phyloP scores from a whole-genome alignment of 2,329 filamentous ascomycete species.

The Nigrospora osmanthi region DNA sequence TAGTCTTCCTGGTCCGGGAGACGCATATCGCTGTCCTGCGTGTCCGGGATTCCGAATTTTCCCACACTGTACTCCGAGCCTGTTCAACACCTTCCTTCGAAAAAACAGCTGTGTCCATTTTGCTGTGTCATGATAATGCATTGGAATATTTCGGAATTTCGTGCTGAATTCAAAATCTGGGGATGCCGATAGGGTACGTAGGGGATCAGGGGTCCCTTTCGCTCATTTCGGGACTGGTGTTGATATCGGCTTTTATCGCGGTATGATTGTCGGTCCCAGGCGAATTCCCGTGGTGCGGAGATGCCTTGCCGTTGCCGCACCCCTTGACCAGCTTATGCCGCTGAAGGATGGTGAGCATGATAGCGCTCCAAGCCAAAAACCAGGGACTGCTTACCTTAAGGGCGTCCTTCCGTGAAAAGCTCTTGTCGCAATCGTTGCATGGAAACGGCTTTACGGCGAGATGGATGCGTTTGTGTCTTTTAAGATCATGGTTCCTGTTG shows the following conservation, averaged over 20 bases:
- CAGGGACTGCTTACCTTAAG: conserved; percentile 66
- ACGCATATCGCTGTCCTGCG: too few relatives aligned
- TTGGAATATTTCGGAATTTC: not conserved
- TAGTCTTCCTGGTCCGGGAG: too few relatives aligned
- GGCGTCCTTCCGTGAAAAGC: conserved; percentile 93
- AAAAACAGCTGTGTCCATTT: not conserved
- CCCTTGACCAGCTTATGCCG: conserved; percentile 58
- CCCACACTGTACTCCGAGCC: not conserved
- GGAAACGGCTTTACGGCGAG: conserved; percentile 93
- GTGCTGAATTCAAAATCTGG: too few relatives aligned
- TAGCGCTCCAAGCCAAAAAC: not conserved
- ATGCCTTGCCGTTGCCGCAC: conserved; percentile 37
- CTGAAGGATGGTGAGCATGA: conserved; percentile 26
- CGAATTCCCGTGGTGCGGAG: conserved; percentile 23
- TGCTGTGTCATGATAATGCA: not conserved
- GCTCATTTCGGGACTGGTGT: conserved; percentile 9
- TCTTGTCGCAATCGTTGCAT: conserved; percentile 87
- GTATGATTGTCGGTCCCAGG: conserved; percentile 10
- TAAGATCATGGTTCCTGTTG: conserved; percentile 92
- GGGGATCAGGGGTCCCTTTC: not conserved
- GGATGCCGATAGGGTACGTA: not conserved
- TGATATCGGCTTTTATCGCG: conserved; percentile 14
- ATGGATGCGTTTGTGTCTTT: conserved; percentile 93
- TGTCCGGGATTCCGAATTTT: not conserved
- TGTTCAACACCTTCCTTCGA: not conserved